These are phyloP conservation scores for Arabidopsis hybrid DNA, from an alignment of 441 rosid species.

Conservation along the genomic window DNA sequence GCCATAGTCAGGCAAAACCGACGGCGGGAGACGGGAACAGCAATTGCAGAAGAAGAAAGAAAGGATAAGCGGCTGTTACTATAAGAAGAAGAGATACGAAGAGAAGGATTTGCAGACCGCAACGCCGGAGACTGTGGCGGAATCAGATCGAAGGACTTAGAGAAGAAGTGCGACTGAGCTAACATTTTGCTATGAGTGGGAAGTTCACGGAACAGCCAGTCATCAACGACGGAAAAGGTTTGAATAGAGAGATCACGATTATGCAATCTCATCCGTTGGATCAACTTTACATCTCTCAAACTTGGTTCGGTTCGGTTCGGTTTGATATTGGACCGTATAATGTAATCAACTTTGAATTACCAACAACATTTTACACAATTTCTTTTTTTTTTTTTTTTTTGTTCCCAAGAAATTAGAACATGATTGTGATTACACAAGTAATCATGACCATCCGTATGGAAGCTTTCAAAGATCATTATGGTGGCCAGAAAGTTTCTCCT, in stretches of 20 bases:
- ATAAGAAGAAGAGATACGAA: constrained; percentile 26
- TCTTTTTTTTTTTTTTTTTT: too few relatives aligned
- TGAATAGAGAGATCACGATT: constrained; percentile 9
- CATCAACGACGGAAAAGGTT: not conserved
- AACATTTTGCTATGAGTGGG: constrained; percentile 47
- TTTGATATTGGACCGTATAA: not conserved
- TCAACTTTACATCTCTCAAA: not conserved
- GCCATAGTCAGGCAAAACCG: constrained; percentile 47
- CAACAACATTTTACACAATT: not conserved
- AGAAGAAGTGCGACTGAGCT: constrained; percentile 49
- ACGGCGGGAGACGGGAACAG: constrained; percentile 22
- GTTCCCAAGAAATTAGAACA: not conserved
- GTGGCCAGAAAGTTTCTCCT: constrained; percentile 67
- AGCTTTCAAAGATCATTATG: constrained; percentile 34
- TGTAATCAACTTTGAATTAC: not conserved
- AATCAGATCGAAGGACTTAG: constrained; percentile 31
- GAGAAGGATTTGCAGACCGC: constrained; percentile 31
- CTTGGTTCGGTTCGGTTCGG: constrained; percentile 7
- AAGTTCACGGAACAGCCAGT: constrained; percentile 4
- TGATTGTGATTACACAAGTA: not conserved
- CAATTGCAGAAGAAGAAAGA: constrained; percentile 14
- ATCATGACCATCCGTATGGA: not conserved
- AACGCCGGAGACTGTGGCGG: constrained; percentile 36
- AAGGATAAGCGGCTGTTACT: constrained; percentile 3
- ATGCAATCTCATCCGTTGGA: constrained; percentile 34